Conservation (phyloP, 192 early-diverging fungal genomes). For the Umbelopsis vinacea region DNA sequence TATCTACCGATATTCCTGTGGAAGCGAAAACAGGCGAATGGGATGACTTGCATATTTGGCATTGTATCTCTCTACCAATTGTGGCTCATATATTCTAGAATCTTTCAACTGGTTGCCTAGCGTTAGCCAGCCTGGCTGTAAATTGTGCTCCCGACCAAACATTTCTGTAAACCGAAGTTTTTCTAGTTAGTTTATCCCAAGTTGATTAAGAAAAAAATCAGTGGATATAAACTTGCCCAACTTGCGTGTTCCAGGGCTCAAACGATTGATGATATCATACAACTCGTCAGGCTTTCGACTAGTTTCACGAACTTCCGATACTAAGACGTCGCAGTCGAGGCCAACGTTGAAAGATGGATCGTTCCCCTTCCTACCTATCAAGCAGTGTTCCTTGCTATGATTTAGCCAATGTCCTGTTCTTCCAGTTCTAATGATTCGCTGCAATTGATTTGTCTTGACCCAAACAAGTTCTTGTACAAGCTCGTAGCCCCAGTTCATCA, state of each 20-base stretch:
- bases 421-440: constrained; percentile 62
- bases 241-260: constrained; percentile 59
- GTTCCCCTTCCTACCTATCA: constrained; percentile 61
- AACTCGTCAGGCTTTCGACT: constrained; percentile 68
- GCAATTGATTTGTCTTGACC: constrained; percentile 70
- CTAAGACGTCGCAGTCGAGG: constrained; percentile 61
- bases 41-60: constrained; percentile 35
- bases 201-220: no score
- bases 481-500: constrained; percentile 55
- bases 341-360: constrained; percentile 43
- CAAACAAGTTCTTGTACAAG: constrained; percentile 68
- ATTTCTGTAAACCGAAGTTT: constrained; percentile 41
- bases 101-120: constrained; percentile 69
- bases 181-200: no score
- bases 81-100: constrained; percentile 52
- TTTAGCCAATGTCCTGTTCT: constrained; percentile 72
- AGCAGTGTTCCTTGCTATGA: constrained; percentile 69
- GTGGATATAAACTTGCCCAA: constrained; percentile 37
- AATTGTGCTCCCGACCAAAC: constrained; percentile 64
- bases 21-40: constrained; percentile 27
- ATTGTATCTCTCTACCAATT: constrained; percentile 45
- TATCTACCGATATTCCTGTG: not conserved
- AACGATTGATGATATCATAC: constrained; percentile 62
- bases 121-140: constrained; percentile 64
- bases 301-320: constrained; percentile 64